Conservation (phyloP, 345 rosid species). For the Diplotaxis tenuifolia region DNA sequence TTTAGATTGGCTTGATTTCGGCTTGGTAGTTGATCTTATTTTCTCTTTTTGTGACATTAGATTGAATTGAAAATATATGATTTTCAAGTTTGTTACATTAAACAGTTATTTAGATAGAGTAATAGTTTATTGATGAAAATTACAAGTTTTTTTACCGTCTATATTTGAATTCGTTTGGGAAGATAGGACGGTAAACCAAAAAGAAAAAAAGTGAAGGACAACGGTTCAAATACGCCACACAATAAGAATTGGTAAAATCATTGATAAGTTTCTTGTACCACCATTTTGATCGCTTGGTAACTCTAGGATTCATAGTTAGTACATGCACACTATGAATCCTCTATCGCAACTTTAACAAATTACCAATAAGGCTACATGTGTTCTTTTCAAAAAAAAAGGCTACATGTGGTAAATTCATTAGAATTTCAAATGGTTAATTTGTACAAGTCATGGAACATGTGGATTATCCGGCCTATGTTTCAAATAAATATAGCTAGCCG, state of each 20-base stretch:
- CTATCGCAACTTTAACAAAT: neutral
- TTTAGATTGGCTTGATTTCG: slow-evolving; percentile 11
- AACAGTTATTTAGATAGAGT: neutral
- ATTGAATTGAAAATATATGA: neutral
- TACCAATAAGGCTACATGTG: too few species aligned
- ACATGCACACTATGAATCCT: neutral
- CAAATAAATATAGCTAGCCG: neutral
- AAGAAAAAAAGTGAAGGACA: too few species aligned
- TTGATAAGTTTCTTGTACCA: neutral
- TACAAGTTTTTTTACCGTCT: neutral
- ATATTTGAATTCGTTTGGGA: neutral
- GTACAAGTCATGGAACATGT: slow-evolving; percentile 3
- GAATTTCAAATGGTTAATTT: neutral
- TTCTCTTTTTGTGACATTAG: neutral
- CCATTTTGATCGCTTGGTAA: neutral
- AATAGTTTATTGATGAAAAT: neutral
- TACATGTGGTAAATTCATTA: neutral
- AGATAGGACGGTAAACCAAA: neutral
- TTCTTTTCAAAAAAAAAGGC: too few species aligned
- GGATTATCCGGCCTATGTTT: too few species aligned
- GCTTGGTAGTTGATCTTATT: neutral
- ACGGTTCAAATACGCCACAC: neutral
- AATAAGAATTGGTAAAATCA: neutral
- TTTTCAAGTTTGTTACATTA: neutral
- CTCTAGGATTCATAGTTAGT: neutral